Percentiles rank a stretch among this genome's conserved stretches.
Evolutionary conservation across 2,329 filamentous ascomycete species (phyloP).

Genomic region (Neofusicoccum ribis): DNA sequence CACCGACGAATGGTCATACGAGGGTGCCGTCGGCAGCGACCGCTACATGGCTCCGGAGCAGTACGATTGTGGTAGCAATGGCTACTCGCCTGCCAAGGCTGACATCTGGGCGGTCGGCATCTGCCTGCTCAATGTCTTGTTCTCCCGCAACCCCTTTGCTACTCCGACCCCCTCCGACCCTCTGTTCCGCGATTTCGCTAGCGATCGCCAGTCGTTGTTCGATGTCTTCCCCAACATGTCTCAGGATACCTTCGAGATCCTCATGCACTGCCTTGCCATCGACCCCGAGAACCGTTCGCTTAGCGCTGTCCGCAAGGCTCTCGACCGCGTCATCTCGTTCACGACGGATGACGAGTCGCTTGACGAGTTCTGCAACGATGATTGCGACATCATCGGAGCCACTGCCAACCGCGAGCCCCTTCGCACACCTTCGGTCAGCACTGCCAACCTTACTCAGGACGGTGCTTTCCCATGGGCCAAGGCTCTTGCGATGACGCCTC

Average conservation of each 20-base stretch:
- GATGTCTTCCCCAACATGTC: slow-evolving; percentile 99
- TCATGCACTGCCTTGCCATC: slow-evolving; percentile 85
- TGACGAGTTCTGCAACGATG: slow-evolving; percentile 85
- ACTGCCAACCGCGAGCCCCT: slow-evolving; percentile 90
- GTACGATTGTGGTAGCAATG: slow-evolving; percentile 82
- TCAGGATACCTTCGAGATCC: slow-evolving; percentile 93
- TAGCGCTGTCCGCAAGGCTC: slow-evolving; percentile 71
- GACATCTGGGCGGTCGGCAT: slow-evolving; percentile 98
- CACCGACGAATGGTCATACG: slow-evolving; percentile 83
- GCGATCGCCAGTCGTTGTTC: slow-evolving; percentile 93
- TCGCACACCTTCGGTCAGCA: slow-evolving; percentile 91
- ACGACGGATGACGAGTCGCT: slow-evolving; percentile 88
- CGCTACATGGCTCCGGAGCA: slow-evolving; percentile 99
- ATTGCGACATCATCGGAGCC: slow-evolving; percentile 74
- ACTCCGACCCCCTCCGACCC: slow-evolving; percentile 88
- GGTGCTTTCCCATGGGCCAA: slow-evolving; percentile 95
- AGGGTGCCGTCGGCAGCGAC: slow-evolving; percentile 93
- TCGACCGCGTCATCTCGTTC: slow-evolving; percentile 82
- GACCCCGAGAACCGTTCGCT: slow-evolving; percentile 89
- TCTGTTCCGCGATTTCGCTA: slow-evolving; percentile 87
- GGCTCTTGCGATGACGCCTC: slow-evolving; percentile 75
- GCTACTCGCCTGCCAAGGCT: slow-evolving; percentile 89
- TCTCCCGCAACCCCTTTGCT: slow-evolving; percentile 94
- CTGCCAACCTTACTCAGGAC: slow-evolving; percentile 70
- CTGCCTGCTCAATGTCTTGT: slow-evolving; percentile 92